phyloP scores from a whole-genome alignment of 495 filamentous ascomycete genomes.

The Filosporella fistucella region DNA sequence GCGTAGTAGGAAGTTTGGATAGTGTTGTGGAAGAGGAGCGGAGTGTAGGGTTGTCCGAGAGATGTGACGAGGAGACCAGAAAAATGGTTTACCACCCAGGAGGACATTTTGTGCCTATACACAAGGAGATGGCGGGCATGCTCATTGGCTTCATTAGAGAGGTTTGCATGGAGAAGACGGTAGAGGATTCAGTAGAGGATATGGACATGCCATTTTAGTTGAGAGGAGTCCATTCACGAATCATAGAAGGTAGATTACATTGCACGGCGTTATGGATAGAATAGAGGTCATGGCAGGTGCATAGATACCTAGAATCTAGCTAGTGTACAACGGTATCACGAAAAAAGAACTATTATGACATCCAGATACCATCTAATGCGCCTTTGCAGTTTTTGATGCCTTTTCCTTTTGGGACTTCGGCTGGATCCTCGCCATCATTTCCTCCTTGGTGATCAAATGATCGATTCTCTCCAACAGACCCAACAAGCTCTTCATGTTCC shows the following conservation, averaged over 20 bases:
- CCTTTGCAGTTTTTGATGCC: slow-evolving; percentile 19
- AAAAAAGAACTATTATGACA: slow-evolving; percentile 14
- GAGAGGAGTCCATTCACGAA: not conserved
- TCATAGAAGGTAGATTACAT: slow-evolving; percentile 4
- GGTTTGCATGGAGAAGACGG: slow-evolving; percentile 36
- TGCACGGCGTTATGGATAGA: slow-evolving; percentile 17
- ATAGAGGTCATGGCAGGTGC: slow-evolving; percentile 5
- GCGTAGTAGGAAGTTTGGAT: slow-evolving; percentile 82
- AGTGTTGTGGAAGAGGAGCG: slow-evolving; percentile 79
- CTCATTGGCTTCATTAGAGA: slow-evolving; percentile 71
- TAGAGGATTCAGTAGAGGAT: slow-evolving; percentile 54
- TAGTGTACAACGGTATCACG: slow-evolving; percentile 26
- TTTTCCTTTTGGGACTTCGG: slow-evolving; percentile 18
- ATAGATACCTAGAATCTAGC: slow-evolving; percentile 24
- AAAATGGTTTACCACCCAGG: slow-evolving; percentile 80
- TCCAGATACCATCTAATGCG: slow-evolving; percentile 15
- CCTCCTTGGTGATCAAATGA: slow-evolving; percentile 98
- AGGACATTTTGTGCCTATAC: slow-evolving; percentile 85
- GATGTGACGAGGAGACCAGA: slow-evolving; percentile 55
- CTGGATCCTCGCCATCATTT: slow-evolving; percentile 98
- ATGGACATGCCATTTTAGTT: slow-evolving; percentile 62
- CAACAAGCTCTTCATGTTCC: slow-evolving; percentile 95
- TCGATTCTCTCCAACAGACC: slow-evolving; percentile 91
- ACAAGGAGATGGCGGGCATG: slow-evolving; percentile 71
- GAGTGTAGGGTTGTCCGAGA: slow-evolving; percentile 59